Base-by-base conservation (phyloP, 495 filamentous ascomycete genomes). In the Daldinia loculata region DNA sequence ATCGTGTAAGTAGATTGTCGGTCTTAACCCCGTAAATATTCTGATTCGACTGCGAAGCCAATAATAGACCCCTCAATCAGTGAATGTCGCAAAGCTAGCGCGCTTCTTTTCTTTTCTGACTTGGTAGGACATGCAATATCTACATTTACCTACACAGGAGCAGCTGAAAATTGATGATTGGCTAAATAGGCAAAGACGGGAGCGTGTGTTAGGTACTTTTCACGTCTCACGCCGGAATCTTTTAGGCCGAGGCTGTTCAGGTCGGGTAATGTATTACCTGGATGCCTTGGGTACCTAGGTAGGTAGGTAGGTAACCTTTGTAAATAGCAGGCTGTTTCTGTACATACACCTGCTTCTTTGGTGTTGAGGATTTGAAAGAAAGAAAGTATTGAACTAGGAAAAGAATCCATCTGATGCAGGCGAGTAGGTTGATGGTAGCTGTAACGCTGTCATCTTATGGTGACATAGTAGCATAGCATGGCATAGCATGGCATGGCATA, bases 81-180 rank as follows among this genome's bases (percentile, higher is more conserved):
- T 6, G 38, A 60, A 43, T 60, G 38, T 24, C 22, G 56, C 34
- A 17, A 60, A 60, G 14, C 38, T 38, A 38, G 32, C 30, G 30
- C 17, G 36, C 43, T 59, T 8, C n/a, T 34, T 41, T 36, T 36
- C 11, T 36, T 57, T 56, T 39, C 41, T 52, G 29, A 39, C 41
- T 38, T 56, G 29, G 29, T 30, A 36, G 9, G 14, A 27, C 9
- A 17, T 32, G 17, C 8, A 22, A 36, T 34, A 11, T 22, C 22
- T 24, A 22, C 30, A 22, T 27, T 27, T 17, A 38, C 57, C 12
- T 15, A 51, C 61, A 70, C 14, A 56, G 32, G 14, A 32, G n/a
- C 22, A 61, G 38, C 34, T 65, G 45, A 61, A 61, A 57, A 57
- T 52, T 63, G 34, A 67, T 64, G 69, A 60, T 52, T 67, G 69